phyloP scores from a whole-genome alignment of 2,329 filamentous ascomycete genomes.

The Aureobasidium pullulans region DNA sequence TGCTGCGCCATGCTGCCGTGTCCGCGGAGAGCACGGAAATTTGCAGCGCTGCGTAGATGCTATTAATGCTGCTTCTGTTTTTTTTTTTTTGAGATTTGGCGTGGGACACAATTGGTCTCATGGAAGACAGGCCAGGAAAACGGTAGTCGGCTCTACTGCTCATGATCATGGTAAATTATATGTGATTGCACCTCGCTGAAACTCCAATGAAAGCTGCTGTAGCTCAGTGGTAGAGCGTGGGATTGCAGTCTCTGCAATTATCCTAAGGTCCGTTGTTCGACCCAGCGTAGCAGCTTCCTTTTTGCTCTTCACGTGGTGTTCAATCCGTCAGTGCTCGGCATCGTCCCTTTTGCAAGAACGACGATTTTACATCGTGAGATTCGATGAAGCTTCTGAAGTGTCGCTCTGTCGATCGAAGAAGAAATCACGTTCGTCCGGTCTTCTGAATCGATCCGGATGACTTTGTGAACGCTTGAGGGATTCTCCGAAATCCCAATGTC shows the following conservation, averaged over 20 bases:
- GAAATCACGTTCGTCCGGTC: background rate
- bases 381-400: background rate
- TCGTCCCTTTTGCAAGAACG: background rate
- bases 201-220: conserved; percentile 6
- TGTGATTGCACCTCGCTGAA: too few relatives aligned
- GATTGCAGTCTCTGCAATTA: conserved; percentile 13
- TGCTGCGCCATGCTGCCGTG: background rate
- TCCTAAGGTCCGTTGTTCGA: conserved; percentile 15
- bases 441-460: background rate
- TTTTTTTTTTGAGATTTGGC: too few relatives aligned
- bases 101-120: too few relatives aligned
- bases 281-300: conserved; percentile 13
- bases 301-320: background rate
- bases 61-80: too few relatives aligned
- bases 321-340: background rate
- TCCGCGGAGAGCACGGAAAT: background rate
- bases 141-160: too few relatives aligned
- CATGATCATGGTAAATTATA: too few relatives aligned
- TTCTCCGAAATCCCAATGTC: background rate
- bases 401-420: background rate
- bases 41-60: background rate
- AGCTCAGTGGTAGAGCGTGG: conserved; percentile 15
- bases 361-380: background rate
- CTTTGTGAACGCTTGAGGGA: background rate
- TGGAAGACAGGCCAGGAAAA: too few relatives aligned